phyloP scores from a whole-genome alignment of 2,329 filamentous ascomycete species.

The Aspergillus ibericus region DNA sequence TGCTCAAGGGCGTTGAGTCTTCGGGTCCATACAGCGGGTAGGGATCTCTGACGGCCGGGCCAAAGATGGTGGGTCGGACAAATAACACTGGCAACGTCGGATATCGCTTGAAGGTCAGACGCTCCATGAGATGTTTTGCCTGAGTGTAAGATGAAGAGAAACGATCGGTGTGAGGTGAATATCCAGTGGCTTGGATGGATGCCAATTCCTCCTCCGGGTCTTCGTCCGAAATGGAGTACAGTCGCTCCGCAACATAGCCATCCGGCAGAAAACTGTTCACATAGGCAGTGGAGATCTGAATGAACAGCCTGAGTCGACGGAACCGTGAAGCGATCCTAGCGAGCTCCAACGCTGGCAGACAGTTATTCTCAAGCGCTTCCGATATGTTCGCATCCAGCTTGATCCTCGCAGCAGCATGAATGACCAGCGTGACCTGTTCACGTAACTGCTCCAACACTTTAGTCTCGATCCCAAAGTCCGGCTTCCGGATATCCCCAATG shows the following conservation, averaged over 20 bases:
- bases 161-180: constrained; percentile 17
- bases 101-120: constrained; percentile 27
- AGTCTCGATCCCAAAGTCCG: constrained; percentile 27
- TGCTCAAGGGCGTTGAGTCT: constrained; percentile 32
- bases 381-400: constrained; percentile 27
- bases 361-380: constrained; percentile 34
- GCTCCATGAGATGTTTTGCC: constrained; percentile 35
- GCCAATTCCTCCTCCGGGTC: constrained; percentile 31
- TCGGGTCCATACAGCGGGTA: constrained; percentile 33
- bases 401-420: constrained; percentile 36
- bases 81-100: constrained; percentile 30
- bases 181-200: constrained; percentile 20
- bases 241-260: constrained; percentile 28
- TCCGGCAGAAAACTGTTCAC: constrained; percentile 34
- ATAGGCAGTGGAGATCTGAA: constrained; percentile 35
- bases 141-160: constrained; percentile 34
- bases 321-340: constrained; percentile 28
- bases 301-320: constrained; percentile 27
- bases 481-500: constrained; percentile 28
- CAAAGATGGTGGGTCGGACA: constrained; percentile 34
- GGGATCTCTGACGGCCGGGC: constrained; percentile 29
- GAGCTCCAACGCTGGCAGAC: constrained; percentile 32
- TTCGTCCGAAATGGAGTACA: constrained; percentile 23
- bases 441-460: constrained; percentile 19
- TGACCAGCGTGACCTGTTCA: constrained; percentile 33